phyloP scores from a whole-genome alignment of 352 stramenopile genomes.

The Aphanomyces astaci region DNA sequence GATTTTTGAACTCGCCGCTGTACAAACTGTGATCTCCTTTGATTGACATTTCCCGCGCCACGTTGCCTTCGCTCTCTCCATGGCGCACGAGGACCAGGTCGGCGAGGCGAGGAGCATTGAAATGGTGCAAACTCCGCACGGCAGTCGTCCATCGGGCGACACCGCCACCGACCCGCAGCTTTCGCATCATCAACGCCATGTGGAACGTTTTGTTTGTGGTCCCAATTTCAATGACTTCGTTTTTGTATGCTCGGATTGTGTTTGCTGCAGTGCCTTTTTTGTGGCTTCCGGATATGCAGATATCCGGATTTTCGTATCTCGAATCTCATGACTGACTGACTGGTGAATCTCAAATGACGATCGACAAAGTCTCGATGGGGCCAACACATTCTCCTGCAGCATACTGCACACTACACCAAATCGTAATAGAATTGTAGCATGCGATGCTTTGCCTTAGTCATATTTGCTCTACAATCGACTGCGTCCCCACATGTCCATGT shows the following conservation, averaged over 20 bases:
- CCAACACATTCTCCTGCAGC: too few species aligned
- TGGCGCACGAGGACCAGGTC: constrained; percentile 85
- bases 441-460: too few species aligned
- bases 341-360: too few species aligned
- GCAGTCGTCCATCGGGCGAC: background rate
- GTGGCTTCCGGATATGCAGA: background rate
- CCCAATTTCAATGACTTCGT: background rate
- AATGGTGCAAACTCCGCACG: constrained; percentile 17
- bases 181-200: background rate
- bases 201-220: background rate
- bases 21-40: constrained; percentile 80
- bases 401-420: too few species aligned
- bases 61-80: constrained; percentile 84
- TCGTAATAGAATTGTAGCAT: too few species aligned
- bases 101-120: constrained; percentile 45
- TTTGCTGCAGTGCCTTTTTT: background rate
- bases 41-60: constrained; percentile 74
- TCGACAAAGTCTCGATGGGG: too few species aligned
- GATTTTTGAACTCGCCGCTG: constrained; percentile 80
- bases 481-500: too few species aligned
- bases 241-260: background rate
- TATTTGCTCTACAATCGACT: too few species aligned
- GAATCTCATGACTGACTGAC: too few species aligned
- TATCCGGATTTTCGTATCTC: too few species aligned
- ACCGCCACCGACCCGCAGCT: background rate